Base-by-base conservation (phyloP, 495 filamentous ascomycete species). In the Penicillium turbatum region DNA sequence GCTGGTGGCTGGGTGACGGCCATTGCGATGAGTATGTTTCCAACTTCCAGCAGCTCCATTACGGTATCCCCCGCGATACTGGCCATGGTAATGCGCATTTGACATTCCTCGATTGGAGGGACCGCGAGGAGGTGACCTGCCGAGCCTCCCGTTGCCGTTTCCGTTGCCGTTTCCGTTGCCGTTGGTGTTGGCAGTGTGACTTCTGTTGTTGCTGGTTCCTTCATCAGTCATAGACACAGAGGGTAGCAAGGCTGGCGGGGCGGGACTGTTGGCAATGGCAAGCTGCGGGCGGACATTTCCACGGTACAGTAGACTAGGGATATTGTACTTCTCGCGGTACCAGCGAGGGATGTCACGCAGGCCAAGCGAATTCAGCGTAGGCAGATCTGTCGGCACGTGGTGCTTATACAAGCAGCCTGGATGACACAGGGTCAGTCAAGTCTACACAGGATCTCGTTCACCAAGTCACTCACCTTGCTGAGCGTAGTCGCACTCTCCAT, bases 361-460 rank as follows among this genome's bases (percentile, higher is more conserved):
- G 2, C 90, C 90, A 10, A 92, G 75, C 30, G 70, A 67, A 36
- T 78, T 70, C 55, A 92, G 77, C 43, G 79, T 85, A 0, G 66
- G 71, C 30, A 57, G 60, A 37, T 87, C 83, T 19, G 70, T 67
- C 1, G 91, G 91, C 83, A 95, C 92, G 62, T 92, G 86, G 63
- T 96, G 91, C 69, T 87, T 88, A 73, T 82, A 96, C 57, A 85
- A 77, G 69, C 91, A 95, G 3, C 91, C 74, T 77, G 35, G 6
- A 44, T 10, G 7, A 17, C 6, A n/a, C 24, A 15, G 19, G 16
- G 48, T 63, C 51, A 63, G 53, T 51, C 38, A 7, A 12, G 21
- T 43, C 27, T 29, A 13, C 31, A 10, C 19, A 27, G n/a, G n/a
- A 16, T 8, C n/a, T 36, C 12, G 9, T 31, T 5, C 3, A n/a